phyloP scores from a whole-genome alignment of 106 monocot species.

The Dioscorea alata region DNA sequence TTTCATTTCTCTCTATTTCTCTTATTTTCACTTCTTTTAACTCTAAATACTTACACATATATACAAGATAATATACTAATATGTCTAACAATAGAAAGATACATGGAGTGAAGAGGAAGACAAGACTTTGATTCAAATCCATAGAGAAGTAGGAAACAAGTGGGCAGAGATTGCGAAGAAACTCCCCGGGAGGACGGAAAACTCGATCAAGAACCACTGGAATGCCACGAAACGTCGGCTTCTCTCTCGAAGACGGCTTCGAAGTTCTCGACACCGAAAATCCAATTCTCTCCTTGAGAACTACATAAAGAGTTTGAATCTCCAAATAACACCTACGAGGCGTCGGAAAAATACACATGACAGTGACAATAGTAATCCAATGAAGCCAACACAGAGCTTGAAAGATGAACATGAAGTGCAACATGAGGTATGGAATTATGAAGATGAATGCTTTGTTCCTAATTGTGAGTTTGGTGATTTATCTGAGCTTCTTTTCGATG shows the following conservation, averaged over 20 bases:
- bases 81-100: slow-evolving; percentile 14
- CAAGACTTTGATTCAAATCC: slow-evolving; percentile 55
- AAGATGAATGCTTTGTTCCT: slow-evolving; percentile 1
- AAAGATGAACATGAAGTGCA: neutral
- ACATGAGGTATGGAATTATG: neutral
- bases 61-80: neutral
- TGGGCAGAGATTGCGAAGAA: slow-evolving; percentile 90
- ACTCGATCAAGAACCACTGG: slow-evolving; percentile 98
- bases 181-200: slow-evolving; percentile 86
- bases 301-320: slow-evolving; percentile 61
- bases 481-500: slow-evolving; percentile 17
- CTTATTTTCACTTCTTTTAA: too few species aligned
- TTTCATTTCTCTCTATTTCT: neutral
- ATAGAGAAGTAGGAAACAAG: slow-evolving; percentile 67
- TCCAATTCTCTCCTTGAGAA: slow-evolving; percentile 55
- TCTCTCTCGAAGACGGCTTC: slow-evolving; percentile 37
- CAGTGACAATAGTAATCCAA: neutral
- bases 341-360: neutral
- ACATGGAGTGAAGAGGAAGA: slow-evolving; percentile 86
- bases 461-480: slow-evolving; percentile 16
- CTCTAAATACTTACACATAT: too few species aligned
- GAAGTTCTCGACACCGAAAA: slow-evolving; percentile 28
- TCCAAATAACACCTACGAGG: neutral
- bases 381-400: neutral
- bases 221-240: slow-evolving; percentile 82